Percentiles rank a stretch among this genome's conserved stretches.
Evolutionary conservation across 2,329 filamentous ascomycete genomes (phyloP).

Genomic region (Trichoderma sp.): DNA sequence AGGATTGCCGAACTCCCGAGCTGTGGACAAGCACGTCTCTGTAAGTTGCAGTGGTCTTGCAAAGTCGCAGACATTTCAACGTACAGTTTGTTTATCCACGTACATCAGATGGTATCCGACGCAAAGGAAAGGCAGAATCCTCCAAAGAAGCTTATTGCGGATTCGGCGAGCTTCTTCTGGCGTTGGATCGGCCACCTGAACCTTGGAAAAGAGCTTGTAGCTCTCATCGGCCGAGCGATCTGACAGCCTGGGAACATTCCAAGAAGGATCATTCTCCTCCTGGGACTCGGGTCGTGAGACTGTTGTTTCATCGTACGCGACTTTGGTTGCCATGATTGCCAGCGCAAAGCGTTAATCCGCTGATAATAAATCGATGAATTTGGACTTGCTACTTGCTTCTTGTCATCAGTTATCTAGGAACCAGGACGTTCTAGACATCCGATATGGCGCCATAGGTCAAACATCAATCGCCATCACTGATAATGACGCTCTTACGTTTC

Average conservation of each 20-base stretch:
- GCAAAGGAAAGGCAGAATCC: slow-evolving; percentile 45
- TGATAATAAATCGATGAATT: too few relatives aligned
- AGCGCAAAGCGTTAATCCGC: background rate
- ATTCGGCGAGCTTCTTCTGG: slow-evolving; percentile 38
- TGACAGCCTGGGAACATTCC: slow-evolving; percentile 38
- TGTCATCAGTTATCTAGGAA: background rate
- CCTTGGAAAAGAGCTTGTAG: slow-evolving; percentile 45
- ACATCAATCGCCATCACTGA: slow-evolving; percentile 15
- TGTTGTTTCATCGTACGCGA: slow-evolving; percentile 15
- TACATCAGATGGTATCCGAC: slow-evolving; percentile 47
- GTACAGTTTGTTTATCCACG: slow-evolving; percentile 45
- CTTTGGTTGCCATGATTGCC: background rate
- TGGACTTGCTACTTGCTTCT: background rate
- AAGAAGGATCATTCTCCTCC: background rate
- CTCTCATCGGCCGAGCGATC: slow-evolving; percentile 47
- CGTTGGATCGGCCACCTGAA: slow-evolving; percentile 43
- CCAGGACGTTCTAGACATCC: background rate
- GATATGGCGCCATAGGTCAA: slow-evolving; percentile 14
- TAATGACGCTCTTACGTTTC: background rate
- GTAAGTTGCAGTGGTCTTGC: background rate
- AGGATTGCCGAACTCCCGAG: slow-evolving; percentile 30
- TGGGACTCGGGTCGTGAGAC: slow-evolving; percentile 6
- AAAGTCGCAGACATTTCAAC: background rate
- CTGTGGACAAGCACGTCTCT: background rate
- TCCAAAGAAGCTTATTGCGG: slow-evolving; percentile 42